phyloP scores from a whole-genome alignment of 2,329 filamentous ascomycete genomes.

The Talaromyces sp. region DNA sequence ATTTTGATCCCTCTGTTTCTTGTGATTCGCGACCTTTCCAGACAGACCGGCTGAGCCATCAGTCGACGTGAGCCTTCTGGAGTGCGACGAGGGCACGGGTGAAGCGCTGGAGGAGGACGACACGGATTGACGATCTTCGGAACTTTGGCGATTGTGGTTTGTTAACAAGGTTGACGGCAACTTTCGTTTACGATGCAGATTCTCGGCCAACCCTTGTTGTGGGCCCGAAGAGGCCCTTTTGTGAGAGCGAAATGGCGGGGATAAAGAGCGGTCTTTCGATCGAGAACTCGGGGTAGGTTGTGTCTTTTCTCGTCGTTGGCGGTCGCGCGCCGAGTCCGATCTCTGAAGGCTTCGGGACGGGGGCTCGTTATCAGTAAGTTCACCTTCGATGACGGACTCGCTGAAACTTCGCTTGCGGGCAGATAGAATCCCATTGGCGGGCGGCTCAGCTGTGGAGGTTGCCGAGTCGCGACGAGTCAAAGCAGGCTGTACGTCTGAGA shows the following conservation, averaged over 20 bases:
- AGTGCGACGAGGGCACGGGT: slow-evolving; percentile 34
- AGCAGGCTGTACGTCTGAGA: slow-evolving; percentile 24
- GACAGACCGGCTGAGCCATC: slow-evolving; percentile 54
- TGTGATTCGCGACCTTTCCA: slow-evolving; percentile 62
- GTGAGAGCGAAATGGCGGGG: slow-evolving; percentile 30
- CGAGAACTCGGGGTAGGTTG: slow-evolving; percentile 22
- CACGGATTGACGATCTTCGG: slow-evolving; percentile 41
- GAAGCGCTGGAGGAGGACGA: slow-evolving; percentile 42
- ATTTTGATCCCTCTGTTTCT: slow-evolving; percentile 86
- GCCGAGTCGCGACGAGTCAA: slow-evolving; percentile 19
- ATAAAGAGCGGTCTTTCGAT: slow-evolving; percentile 27
- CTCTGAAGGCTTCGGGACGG: slow-evolving; percentile 6
- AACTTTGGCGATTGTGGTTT: slow-evolving; percentile 38
- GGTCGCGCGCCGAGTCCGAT: slow-evolving; percentile 15
- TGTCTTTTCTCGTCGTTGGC: slow-evolving; percentile 23
- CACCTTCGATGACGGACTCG: slow-evolving; percentile 28
- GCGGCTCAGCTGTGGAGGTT: slow-evolving; percentile 11
- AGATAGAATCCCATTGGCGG: slow-evolving; percentile 16
- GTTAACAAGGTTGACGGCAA: slow-evolving; percentile 36
- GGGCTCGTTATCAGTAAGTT: slow-evolving; percentile 20
- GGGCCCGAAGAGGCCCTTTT: slow-evolving; percentile 33
- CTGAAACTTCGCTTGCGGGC: slow-evolving; percentile 35
- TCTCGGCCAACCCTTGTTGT: slow-evolving; percentile 19
- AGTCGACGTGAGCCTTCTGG: slow-evolving; percentile 33
- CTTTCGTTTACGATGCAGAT: slow-evolving; percentile 29